phyloP scores from a whole-genome alignment of 2,329 filamentous ascomycete genomes.

The Clarireedia hainanense region DNA sequence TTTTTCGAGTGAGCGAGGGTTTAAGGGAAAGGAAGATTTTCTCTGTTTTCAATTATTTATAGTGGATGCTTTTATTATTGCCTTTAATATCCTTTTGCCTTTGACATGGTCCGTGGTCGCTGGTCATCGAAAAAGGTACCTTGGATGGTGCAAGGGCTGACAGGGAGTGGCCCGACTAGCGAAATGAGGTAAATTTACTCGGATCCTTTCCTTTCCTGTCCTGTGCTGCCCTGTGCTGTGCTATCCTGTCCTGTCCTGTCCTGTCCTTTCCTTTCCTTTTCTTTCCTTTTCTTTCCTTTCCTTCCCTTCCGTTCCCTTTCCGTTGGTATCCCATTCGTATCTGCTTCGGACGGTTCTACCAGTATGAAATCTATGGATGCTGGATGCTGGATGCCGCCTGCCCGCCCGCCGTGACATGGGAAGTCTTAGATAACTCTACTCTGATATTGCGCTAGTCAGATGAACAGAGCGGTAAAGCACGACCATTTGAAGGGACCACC shows the following conservation, averaged over 20 bases:
- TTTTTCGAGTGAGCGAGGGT: constrained; percentile 1
- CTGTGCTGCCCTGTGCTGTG: background rate
- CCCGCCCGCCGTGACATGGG: too few species aligned
- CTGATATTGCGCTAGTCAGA: too few species aligned
- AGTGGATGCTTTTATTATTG: background rate
- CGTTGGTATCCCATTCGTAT: background rate
- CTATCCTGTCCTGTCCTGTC: background rate
- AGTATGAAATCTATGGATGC: too few species aligned
- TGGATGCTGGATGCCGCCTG: too few species aligned
- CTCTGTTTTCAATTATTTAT: background rate
- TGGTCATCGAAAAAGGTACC: too few species aligned
- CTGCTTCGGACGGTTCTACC: too few species aligned
- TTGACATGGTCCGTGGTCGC: background rate
- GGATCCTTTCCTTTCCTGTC: background rate
- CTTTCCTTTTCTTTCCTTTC: background rate
- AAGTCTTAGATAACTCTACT: too few species aligned
- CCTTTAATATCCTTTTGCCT: background rate
- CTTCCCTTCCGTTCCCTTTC: background rate
- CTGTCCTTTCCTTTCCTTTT: background rate
- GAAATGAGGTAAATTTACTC: constrained; percentile 6
- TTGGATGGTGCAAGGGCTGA: too few species aligned
- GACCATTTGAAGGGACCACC: too few species aligned
- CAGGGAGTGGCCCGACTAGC: constrained; percentile 1
- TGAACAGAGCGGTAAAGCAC: too few species aligned
- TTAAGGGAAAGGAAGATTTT: background rate